Percentiles rank a stretch among this genome's conserved stretches.
phyloP scores from a whole-genome alignment of 148 eudicot genomes.

The Diospyros lotus region DNA sequence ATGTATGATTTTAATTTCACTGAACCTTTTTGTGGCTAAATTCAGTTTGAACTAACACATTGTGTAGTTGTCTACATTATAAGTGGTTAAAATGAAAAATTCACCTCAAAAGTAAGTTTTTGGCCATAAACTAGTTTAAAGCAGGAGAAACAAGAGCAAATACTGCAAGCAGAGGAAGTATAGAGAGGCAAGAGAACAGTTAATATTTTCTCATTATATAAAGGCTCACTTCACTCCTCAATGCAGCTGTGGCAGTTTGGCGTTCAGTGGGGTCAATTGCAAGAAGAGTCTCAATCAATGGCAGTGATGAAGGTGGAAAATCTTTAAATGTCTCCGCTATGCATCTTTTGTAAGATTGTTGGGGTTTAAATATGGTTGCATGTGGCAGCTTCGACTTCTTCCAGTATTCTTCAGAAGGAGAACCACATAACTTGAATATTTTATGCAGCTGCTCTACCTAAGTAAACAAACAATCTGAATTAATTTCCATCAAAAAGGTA shows the following conservation, averaged over 20 bases:
- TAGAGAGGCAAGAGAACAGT: background rate
- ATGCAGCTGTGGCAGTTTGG: slow-evolving; percentile 67
- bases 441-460: slow-evolving; percentile 90
- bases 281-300: slow-evolving; percentile 70
- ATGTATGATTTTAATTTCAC: background rate
- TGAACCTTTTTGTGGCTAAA: too few species aligned
- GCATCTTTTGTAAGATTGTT: slow-evolving; percentile 71
- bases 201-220: background rate
- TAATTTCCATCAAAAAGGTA: background rate
- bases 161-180: background rate
- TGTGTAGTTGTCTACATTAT: background rate
- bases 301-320: slow-evolving; percentile 74
- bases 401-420: slow-evolving; percentile 84
- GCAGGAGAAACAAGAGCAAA: background rate
- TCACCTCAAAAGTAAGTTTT: background rate
- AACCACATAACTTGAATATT: slow-evolving; percentile 84
- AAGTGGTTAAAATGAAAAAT: background rate
- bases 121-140: background rate
- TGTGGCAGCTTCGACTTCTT: slow-evolving; percentile 77
- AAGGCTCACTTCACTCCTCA: slow-evolving; percentile 65
- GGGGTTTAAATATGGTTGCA: slow-evolving; percentile 82
- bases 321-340: slow-evolving; percentile 67
- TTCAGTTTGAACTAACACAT: too few species aligned
- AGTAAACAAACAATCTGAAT: background rate
- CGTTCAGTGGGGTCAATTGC: slow-evolving; percentile 80